Evolutionary conservation across 371 early-diverging fungal genomes (phyloP), one percentile per base, ranked within the genome.

Genomic region (Actinomucor elegans): DNA sequence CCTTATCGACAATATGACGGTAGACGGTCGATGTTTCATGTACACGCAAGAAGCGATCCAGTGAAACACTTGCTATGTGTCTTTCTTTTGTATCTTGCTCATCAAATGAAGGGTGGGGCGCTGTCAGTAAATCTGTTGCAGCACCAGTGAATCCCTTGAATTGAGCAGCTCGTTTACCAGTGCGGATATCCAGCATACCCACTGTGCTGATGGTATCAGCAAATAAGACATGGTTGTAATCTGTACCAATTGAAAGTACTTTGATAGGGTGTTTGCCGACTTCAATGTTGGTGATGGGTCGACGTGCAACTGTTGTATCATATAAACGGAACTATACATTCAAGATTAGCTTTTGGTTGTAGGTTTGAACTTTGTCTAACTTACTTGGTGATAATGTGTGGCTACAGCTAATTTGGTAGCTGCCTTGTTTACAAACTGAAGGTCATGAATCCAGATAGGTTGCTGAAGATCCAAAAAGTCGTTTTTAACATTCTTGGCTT

Each of bases 381-480:
- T 27, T 70, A 87, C 83, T 69, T 91, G 91, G 48, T 84, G 82
- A 66, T 92, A 75, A 42, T 88, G 86, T 0, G 94, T 92, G 14
- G 83, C 83, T 23, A 84, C 79, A 14, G 84, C 89, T 14, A 92
- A 32, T 24, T 70, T 56, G 8, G 73, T 77, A 0, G 66, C 64
- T 14, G 80, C 71, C 27, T 73, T 59, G 41, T 81, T 80, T 57
- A 85, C 50, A 57, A 89, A 94, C 61, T 83, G 83, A 38, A 94
- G 54, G 58, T 93, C 92, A 2, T 91, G 92, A 43, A 94, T 85
- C 90, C 93, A 93, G 4, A 96, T 84, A 3, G 93, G 93, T 20
- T 88, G 87, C 17, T 88, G 81, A 52, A 96, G 60, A 64, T 91
- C 90, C 57, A 96, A 71, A 48, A 81, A 72, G 49, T 94, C 93